Base-by-base conservation (phyloP, 1,139 yeast genomes). In the Protomyces lactucae-debilis region DNA sequence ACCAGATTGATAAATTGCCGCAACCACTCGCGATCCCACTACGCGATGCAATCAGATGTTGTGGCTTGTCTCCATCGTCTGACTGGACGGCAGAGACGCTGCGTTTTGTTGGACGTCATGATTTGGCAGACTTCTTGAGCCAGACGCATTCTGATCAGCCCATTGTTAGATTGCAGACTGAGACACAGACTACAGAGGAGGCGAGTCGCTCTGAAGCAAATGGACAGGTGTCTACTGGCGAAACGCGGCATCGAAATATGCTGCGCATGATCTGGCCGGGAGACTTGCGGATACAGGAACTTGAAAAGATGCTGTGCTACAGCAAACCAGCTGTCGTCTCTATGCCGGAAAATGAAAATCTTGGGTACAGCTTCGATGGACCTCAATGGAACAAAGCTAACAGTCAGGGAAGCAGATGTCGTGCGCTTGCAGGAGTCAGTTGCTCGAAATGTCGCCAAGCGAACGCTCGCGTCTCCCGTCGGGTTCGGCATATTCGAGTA, bases 211-310 rank as follows among this genome's bases (percentile, higher is more conserved):
- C 48, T n/a, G 48, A 43, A 18, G 48, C 48, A 21, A 21, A 43
- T 10, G 12, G 1, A 23, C 6, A 16, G 23, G 6, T 43, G 21
- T 18, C 48, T n/a, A 18, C 12, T 8, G 25, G 18, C 16, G 14
- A 21, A 10, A 16, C 48, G 18, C 21, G 4, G 21, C 21, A 43
- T 18, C 21, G 5, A 43, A 21, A 43, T 21, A 16, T 18, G 23
- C 23, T n/a, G 8, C 48, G 48, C 48, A 16, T 88, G 23, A 85
- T 92, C 0, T 92, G 90, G 72, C 85, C 86, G 21, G 80, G 82
- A 52, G 98, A 92, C 72, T 77, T 96, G 64, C 79, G 98, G 63
- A 87, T 87, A 72, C 85, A 83, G 70, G 96, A 92, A 70, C 87
- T 88, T 14, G 83, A 89, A 0, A 81, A 84, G 18, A 74, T 89